Evolutionary conservation across 2,329 filamentous ascomycete genomes (phyloP), one percentile per base, ranked within the genome.

Genomic region (Stachybotrys chlorohalonatus): DNA sequence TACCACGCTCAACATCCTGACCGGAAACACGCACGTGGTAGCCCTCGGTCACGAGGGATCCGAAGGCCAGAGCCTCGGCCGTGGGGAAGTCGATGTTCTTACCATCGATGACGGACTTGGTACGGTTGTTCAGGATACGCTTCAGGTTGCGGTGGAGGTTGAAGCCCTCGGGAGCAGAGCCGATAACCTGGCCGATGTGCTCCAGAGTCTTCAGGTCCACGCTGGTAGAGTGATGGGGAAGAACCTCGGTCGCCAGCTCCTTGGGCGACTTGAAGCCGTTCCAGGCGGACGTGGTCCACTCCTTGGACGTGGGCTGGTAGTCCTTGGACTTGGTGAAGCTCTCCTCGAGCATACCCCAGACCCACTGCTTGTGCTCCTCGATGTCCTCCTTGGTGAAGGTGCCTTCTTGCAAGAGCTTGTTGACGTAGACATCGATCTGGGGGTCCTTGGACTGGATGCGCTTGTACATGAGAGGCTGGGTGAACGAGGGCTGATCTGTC

Each of bases 391-490:
- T 93, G 62, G 90, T 96, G 76, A 99, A 99, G 53, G 89, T 95
- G 64, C 92, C 90, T 67, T 96, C 92, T 59, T 90, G 80, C 48
- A 96, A 79, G 53, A 99, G 85, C 79, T 96, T 89, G 67, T 95
- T 83, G 62, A 94, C 83, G 70, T 99, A 99, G 66, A 90, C 89
- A 68, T 95, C 87, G 56, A 99, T 85, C 69, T 94, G 89, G 49
- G 87, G 84, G 60, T 87, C 82, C 71, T 97, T 90, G 57, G 86
- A 81, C 63, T 85, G 83, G 69, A 99, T 97, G 67, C 89, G 89
- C 85, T 97, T 96, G 84, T 99, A 99, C 94, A 99, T 99, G 63
- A 96, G 78, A 47, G 94, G 94, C 72, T 99, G 94, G n/a, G 94
- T 99, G 80, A 99, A 99, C 47, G 93, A 96, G 51, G 94, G 94